phyloP scores from a whole-genome alignment of 2,329 filamentous ascomycete species.

The Exophiala oligosperma region DNA sequence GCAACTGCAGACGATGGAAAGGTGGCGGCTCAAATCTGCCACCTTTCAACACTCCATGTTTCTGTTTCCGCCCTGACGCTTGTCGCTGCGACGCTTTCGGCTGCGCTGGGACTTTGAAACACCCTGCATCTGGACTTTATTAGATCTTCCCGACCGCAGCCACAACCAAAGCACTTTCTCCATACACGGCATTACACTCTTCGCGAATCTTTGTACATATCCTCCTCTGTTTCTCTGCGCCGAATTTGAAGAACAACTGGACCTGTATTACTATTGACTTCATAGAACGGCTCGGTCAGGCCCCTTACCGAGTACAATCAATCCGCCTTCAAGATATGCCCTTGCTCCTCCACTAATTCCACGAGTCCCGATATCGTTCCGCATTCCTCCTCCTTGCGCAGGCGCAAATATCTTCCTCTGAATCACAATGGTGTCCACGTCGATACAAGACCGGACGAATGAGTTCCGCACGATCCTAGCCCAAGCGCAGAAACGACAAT shows the following conservation, averaged over 20 bases:
- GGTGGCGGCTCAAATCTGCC: neutral
- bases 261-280: neutral
- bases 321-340: neutral
- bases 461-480: slow-evolving; percentile 92
- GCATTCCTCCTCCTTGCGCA: neutral
- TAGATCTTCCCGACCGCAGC: neutral
- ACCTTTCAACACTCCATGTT: neutral
- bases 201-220: neutral
- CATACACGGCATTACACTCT: neutral
- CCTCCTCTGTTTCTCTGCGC: neutral
- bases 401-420: neutral
- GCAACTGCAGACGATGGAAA: too few species aligned
- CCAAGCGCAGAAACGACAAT: slow-evolving; percentile 79
- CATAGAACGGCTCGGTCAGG: neutral
- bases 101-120: neutral
- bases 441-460: slow-evolving; percentile 93
- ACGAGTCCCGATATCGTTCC: neutral
- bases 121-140: neutral
- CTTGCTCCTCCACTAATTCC: neutral
- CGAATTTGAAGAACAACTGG: neutral
- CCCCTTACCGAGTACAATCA: neutral
- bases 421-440: slow-evolving; percentile 54
- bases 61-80: too few species aligned
- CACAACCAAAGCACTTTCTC: neutral
- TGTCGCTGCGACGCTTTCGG: neutral